phyloP scores from a whole-genome alignment of 1,139 yeast genomes.

The Yamadazyma membranifaciens region DNA sequence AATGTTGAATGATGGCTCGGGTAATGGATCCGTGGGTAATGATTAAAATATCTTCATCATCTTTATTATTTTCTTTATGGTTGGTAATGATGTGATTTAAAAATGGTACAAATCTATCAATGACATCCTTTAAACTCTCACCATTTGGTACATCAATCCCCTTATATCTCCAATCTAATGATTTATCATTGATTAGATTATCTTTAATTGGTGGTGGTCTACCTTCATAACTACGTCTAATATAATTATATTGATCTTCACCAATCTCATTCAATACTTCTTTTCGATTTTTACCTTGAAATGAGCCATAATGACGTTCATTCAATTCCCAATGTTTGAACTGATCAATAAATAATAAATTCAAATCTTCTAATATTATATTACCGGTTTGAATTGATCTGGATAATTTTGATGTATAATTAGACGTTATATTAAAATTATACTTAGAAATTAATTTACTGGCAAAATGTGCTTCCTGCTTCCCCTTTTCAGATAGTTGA shows the following conservation, averaged over 20 bases:
- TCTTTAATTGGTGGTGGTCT: conserved; percentile 52
- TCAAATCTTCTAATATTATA: conserved; percentile 50
- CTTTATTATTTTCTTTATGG: conserved; percentile 18
- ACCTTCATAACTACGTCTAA: conserved; percentile 68
- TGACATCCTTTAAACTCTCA: conserved; percentile 69
- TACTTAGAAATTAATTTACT: conserved; percentile 45
- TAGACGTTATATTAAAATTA: conserved; percentile 31
- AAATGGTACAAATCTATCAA: conserved; percentile 59
- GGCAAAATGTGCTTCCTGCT: conserved; percentile 59
- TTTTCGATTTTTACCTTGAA: conserved; percentile 68
- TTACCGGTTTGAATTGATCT: conserved; percentile 68
- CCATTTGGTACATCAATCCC: conserved; percentile 52
- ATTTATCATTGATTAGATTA: conserved; percentile 16
- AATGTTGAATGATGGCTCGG: conserved; percentile 60
- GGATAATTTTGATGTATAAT: conserved; percentile 64
- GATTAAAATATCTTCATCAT: conserved; percentile 51
- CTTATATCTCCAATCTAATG: conserved; percentile 48
- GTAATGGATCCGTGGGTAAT: conserved; percentile 80
- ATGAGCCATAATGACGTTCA: conserved; percentile 75
- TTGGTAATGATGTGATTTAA: conserved; percentile 40
- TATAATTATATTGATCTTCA: conserved; percentile 54
- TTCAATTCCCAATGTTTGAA: conserved; percentile 67
- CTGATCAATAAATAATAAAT: conserved; percentile 47
- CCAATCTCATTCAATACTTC: conserved; percentile 54
- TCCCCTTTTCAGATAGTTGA: conserved; percentile 58